These are phyloP conservation scores for Phytophthora cactorum DNA, from an alignment of 352 stramenopile genomes.

Conservation along the genomic window DNA sequence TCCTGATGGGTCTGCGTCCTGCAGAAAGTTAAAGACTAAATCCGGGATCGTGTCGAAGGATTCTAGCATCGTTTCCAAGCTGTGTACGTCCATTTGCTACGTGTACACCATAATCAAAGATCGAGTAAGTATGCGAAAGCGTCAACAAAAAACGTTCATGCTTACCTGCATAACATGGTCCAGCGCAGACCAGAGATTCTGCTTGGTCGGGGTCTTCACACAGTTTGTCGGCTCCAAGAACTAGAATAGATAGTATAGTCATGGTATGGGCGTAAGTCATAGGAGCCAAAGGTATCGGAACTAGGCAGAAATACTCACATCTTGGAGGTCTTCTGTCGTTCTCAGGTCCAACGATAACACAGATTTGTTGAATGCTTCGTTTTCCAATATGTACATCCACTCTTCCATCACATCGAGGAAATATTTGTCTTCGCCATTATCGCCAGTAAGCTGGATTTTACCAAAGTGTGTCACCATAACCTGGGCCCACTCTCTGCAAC, in stretches of 20 bases:
- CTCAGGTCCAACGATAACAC: constrained; percentile 73
- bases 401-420: constrained; percentile 84
- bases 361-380: constrained; percentile 71
- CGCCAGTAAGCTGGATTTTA: constrained; percentile 61
- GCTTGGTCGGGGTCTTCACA: constrained; percentile 80
- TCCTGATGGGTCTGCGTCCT: constrained; percentile 69
- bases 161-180: constrained; percentile 86
- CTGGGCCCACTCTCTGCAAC: constrained; percentile 69
- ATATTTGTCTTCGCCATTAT: constrained; percentile 48
- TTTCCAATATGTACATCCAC: constrained; percentile 90
- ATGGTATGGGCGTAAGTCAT: not conserved
- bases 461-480: constrained; percentile 61
- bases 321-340: constrained; percentile 69
- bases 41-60: constrained; percentile 90
- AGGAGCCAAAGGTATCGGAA: not conserved
- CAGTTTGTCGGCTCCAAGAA: constrained; percentile 78
- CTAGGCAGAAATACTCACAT: constrained; percentile 43
- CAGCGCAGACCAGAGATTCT: constrained; percentile 81
- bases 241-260: constrained; percentile 36
- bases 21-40: constrained; percentile 85
- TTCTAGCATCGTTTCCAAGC: constrained; percentile 77
- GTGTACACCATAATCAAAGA: constrained; percentile 2
- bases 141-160: not conserved
- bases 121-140: constrained; percentile 5
- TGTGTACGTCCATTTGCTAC: constrained; percentile 84